Evolutionary conservation across 2,329 filamentous ascomycete genomes (phyloP).

Genomic region (Claviceps sp.): DNA sequence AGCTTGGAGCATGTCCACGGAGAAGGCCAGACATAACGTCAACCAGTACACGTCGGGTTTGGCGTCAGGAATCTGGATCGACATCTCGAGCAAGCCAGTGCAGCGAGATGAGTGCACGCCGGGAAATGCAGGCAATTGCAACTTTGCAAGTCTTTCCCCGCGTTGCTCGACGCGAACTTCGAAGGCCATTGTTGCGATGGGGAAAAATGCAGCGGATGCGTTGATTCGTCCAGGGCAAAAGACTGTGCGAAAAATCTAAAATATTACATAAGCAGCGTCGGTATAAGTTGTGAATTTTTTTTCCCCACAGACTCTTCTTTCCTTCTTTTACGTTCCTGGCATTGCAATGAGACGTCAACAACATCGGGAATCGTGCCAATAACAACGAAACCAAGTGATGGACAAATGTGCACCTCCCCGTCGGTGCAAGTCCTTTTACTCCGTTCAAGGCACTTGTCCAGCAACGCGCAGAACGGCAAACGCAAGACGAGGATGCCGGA

Average conservation of each 20-base stretch:
- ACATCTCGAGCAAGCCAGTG: background rate
- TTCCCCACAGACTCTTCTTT: background rate
- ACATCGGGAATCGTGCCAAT: too few species aligned
- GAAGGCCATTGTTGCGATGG: too few species aligned
- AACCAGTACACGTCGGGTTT: too few species aligned
- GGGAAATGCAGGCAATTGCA: background rate
- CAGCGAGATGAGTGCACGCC: background rate
- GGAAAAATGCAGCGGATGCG: too few species aligned
- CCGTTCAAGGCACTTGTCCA: background rate
- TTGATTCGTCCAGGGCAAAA: background rate
- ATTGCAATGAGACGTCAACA: too few species aligned
- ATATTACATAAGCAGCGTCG: constrained; percentile 2
- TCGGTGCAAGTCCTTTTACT: background rate
- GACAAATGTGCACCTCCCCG: too few species aligned
- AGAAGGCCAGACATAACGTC: too few species aligned
- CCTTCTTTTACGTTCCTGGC: too few species aligned
- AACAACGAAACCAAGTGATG: too few species aligned
- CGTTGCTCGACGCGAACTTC: too few species aligned
- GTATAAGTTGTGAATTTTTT: background rate
- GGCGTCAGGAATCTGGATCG: background rate
- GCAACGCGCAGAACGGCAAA: background rate
- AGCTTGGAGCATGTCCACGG: too few species aligned
- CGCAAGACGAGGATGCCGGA: background rate
- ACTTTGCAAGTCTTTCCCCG: background rate
- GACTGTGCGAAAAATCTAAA: background rate